These are phyloP conservation scores for Botrytis paeoniae DNA, from an alignment of 2,329 filamentous ascomycete species.

Conservation along the genomic window DNA sequence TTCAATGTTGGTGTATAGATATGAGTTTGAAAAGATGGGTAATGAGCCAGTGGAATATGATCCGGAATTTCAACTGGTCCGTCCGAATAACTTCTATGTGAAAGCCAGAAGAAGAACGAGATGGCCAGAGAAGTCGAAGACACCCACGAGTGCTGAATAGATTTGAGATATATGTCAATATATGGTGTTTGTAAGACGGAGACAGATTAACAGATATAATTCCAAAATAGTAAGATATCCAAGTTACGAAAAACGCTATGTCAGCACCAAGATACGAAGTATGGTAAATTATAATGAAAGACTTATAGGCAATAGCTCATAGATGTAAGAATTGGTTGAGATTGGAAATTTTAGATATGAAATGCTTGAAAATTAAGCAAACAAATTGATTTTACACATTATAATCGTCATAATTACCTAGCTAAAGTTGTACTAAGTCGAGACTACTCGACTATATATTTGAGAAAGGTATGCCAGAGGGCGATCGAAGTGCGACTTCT, in stretches of 20 bases:
- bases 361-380: too few species aligned
- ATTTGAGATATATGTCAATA: not conserved
- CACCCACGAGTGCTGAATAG: not conserved
- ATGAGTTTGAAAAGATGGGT: conserved; percentile 39
- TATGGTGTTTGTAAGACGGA: not conserved
- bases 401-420: too few species aligned
- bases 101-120: conserved; percentile 26
- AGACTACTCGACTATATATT: too few species aligned
- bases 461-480: too few species aligned
- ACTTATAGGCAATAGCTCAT: not conserved
- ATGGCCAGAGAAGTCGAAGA: conserved; percentile 25
- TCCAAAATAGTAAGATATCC: not conserved
- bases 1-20: conserved; percentile 40
- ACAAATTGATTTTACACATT: too few species aligned
- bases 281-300: not conserved
- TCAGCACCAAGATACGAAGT: not conserved
- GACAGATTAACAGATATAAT: not conserved
- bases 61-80: conserved; percentile 42
- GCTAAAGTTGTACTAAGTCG: too few species aligned
- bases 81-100: conserved; percentile 41
- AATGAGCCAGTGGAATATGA: conserved; percentile 41
- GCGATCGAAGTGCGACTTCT: too few species aligned
- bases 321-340: not conserved
- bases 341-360: too few species aligned
- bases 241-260: not conserved